A percentile compares a stretch with the other conserved stretches of the same genome.
Evolutionary conservation across 1,139 yeast genomes (phyloP).

Genomic region (Zygosaccharomyces sapae): DNA sequence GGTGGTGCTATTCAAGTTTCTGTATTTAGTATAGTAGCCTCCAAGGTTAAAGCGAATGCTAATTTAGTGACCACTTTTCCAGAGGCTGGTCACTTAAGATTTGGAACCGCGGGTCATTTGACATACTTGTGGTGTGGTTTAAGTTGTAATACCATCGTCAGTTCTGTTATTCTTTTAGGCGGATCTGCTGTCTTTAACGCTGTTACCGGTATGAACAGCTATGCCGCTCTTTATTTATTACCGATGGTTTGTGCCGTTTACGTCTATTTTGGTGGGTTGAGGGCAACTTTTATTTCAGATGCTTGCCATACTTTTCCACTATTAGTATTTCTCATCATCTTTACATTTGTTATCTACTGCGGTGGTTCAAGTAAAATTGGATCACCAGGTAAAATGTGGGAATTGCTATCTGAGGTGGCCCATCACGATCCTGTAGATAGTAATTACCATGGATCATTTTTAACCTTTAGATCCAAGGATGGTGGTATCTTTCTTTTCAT

Average conservation of each 20-base stretch:
- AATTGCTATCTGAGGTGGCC: constrained; percentile 38
- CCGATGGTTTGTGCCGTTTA: constrained; percentile 44
- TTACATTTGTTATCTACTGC: constrained; percentile 43
- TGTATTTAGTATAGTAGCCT: constrained; percentile 40
- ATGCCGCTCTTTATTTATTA: constrained; percentile 40
- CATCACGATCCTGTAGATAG: constrained; percentile 40
- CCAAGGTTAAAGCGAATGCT: constrained; percentile 41
- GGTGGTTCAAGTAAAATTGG: constrained; percentile 42
- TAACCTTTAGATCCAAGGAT: constrained; percentile 45
- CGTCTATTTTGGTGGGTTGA: constrained; percentile 44
- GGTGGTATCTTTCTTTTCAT: constrained; percentile 42
- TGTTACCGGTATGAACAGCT: constrained; percentile 40
- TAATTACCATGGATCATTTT: constrained; percentile 45
- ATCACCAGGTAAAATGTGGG: constrained; percentile 46
- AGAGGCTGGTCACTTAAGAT: constrained; percentile 41
- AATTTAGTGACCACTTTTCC: constrained; percentile 42
- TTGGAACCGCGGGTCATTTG: constrained; percentile 41
- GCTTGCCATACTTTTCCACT: constrained; percentile 45
- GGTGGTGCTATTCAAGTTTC: constrained; percentile 41
- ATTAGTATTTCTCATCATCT: constrained; percentile 41
- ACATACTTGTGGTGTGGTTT: constrained; percentile 41
- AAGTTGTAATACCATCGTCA: constrained; percentile 40
- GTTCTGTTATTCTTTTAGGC: constrained; percentile 40
- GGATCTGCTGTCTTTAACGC: constrained; percentile 41
- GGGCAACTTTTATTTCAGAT: constrained; percentile 47